Base-by-base conservation (phyloP, 2,329 filamentous ascomycete genomes). In the Xylaria sp. region DNA sequence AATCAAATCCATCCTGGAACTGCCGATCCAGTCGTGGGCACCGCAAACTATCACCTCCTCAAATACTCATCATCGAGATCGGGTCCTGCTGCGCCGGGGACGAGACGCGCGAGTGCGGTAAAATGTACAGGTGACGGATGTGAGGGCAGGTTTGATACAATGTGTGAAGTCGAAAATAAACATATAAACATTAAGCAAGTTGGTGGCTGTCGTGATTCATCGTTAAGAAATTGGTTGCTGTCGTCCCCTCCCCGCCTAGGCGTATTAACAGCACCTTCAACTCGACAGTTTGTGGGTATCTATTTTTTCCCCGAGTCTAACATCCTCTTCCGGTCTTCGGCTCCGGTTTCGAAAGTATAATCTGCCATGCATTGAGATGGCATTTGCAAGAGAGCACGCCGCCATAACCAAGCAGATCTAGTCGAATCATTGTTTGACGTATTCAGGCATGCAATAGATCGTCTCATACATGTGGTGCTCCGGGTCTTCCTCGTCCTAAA, bases 381-480 rank as follows among this genome's bases (percentile, higher is more conserved):
- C 20, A 12, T 39, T 28, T 32, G 62, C 65, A 59, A 55, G 46
- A 59, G 43, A 41, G 36, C 30, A 45, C 60, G 64, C 62, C 69
- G 34, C 43, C 53, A 48, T 68, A 72, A 72, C 69, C 71, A 72
- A 72, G 56, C 52, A 56, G 53, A 59, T 62, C 60, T 43, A 48
- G 53, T 55, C 8, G 53, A 57, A 59, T 36, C 43, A 20, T 64
- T 7, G 48, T 50, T 56, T 56, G 60, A 48, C 50, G n/a, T 58
- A 36, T 50, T 59, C 7, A 63, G 30, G 34, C 43, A 64, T 28
- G 55, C 48, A 32, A 63, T 52, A 56, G 30, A 48, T 46, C 52
- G 45, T 56, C 32, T 84, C 77, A 89, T 58, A 89, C 83, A 15
- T 82, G 83, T 34, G 87, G 87, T 36, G 81, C 83, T 18, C 83